These are phyloP conservation scores for Colletotrichum magnum DNA, from an alignment of 2,329 filamentous ascomycete species.

Conservation along the genomic window DNA sequence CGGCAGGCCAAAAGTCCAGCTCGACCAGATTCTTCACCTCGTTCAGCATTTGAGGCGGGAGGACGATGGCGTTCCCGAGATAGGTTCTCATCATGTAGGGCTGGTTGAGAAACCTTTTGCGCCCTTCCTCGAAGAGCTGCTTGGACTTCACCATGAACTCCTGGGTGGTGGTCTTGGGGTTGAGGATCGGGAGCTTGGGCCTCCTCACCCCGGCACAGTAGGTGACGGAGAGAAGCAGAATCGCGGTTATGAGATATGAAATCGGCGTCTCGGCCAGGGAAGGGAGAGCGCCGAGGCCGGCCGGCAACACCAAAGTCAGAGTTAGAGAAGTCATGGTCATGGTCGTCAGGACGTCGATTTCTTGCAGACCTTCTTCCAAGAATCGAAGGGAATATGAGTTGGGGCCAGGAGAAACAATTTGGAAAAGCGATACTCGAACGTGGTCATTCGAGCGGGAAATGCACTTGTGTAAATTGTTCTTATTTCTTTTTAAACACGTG, in stretches of 20 bases:
- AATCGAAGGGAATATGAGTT: too few species aligned
- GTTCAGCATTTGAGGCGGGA: background rate
- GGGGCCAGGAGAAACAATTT: too few species aligned
- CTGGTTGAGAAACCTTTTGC: background rate
- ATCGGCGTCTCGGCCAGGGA: background rate
- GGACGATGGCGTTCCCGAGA: background rate
- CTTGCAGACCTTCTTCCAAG: too few species aligned
- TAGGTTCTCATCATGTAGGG: constrained; percentile 1
- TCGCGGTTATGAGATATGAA: background rate
- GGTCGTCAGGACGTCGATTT: too few species aligned
- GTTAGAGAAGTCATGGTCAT: too few species aligned
- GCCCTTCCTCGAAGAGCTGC: background rate
- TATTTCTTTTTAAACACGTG: too few species aligned
- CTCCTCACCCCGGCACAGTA: background rate
- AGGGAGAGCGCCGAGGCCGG: background rate
- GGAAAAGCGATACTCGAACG: too few species aligned
- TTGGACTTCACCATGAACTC: background rate
- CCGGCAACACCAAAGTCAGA: too few species aligned
- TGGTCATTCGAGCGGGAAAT: too few species aligned
- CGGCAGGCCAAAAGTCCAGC: constrained; percentile 1
- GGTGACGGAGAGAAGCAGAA: background rate
- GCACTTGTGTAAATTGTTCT: too few species aligned
- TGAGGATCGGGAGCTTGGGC: background rate
- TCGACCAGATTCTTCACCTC: background rate
- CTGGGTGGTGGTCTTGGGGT: background rate